A percentile compares a stretch with the other conserved stretches of the same genome.
phyloP scores from a whole-genome alignment of 805 yeast genomes.

The Hanseniaspora vineae region DNA sequence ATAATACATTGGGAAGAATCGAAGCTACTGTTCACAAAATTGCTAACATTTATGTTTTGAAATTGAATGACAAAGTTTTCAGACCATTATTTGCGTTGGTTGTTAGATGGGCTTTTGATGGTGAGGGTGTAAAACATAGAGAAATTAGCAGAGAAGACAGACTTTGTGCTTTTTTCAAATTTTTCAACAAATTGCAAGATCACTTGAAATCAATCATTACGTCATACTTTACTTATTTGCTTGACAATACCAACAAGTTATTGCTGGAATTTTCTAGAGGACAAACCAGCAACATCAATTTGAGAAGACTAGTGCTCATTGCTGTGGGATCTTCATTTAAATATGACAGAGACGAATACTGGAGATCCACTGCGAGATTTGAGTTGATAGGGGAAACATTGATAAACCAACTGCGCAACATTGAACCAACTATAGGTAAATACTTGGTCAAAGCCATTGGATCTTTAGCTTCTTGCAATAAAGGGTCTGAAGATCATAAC shows the following conservation, averaged over 20 bases:
- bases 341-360: conserved; percentile 85
- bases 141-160: conserved; percentile 41
- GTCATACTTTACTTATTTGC: conserved; percentile 69
- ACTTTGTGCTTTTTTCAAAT: conserved; percentile 65
- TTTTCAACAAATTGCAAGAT: conserved; percentile 75
- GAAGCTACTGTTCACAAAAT: conserved; percentile 66
- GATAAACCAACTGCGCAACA: conserved; percentile 48
- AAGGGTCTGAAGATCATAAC: conserved; percentile 61
- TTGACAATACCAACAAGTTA: conserved; percentile 56
- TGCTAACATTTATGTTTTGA: conserved; percentile 69
- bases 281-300: conserved; percentile 27
- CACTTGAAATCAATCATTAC: conserved; percentile 79
- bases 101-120: conserved; percentile 86
- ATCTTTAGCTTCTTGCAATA: conserved; percentile 56
- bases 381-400: conserved; percentile 54
- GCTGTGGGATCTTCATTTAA: conserved; percentile 73
- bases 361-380: conserved; percentile 83
- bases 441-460: conserved; percentile 70
- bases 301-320: conserved; percentile 61
- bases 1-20: conserved; percentile 64
- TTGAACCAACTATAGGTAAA: conserved; percentile 68
- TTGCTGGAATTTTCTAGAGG: conserved; percentile 34
- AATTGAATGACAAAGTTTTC: conserved; percentile 85
- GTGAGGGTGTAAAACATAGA: conserved; percentile 46
- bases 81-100: conserved; percentile 81